Evolutionary conservation across 75 land plant genomes (phyloP).

Genomic region (Selaginella tamariscina): DNA sequence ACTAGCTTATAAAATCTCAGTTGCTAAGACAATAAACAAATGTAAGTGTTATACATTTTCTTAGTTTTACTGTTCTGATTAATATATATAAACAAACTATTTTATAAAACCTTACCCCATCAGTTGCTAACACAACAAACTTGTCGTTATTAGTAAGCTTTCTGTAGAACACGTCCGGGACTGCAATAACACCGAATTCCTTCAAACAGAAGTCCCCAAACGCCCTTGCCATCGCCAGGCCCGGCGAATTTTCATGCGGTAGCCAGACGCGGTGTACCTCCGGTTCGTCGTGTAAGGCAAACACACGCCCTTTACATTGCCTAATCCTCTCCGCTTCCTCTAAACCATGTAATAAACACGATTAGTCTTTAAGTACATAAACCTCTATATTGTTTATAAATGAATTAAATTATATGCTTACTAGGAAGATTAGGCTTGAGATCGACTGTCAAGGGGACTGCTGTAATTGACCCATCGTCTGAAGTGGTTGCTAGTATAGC

Average conservation of each 20-base stretch:
- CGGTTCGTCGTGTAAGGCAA: slow-evolving; percentile 43
- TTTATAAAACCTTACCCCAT: slow-evolving; percentile 42
- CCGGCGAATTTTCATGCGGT: slow-evolving; percentile 47
- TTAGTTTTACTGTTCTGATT: too few relatives aligned
- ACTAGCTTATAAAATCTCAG: too few relatives aligned
- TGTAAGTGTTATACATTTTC: too few relatives aligned
- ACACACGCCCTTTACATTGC: slow-evolving; percentile 45
- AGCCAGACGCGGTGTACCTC: slow-evolving; percentile 49
- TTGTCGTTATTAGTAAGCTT: slow-evolving; percentile 39
- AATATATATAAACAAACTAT: too few relatives aligned
- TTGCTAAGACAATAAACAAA: too few relatives aligned
- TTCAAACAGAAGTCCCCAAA: slow-evolving; percentile 67
- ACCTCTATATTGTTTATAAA: too few relatives aligned
- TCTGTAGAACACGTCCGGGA: slow-evolving; percentile 35
- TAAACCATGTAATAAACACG: too few relatives aligned
- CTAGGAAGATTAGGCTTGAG: slow-evolving; percentile 43
- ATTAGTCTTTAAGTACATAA: too few relatives aligned
- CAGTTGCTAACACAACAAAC: slow-evolving; percentile 56
- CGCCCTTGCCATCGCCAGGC: slow-evolving; percentile 69
- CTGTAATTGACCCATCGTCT: slow-evolving; percentile 33
- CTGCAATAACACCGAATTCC: slow-evolving; percentile 50
- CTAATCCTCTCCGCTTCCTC: slow-evolving; percentile 53
- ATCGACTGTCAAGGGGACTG: slow-evolving; percentile 49
- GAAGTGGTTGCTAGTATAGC: slow-evolving; percentile 39
- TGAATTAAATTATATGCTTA: too few relatives aligned